Evolutionary conservation across 164 flowering plant genomes (phyloP).

Genomic region (Chimonanthus salicifolius): DNA sequence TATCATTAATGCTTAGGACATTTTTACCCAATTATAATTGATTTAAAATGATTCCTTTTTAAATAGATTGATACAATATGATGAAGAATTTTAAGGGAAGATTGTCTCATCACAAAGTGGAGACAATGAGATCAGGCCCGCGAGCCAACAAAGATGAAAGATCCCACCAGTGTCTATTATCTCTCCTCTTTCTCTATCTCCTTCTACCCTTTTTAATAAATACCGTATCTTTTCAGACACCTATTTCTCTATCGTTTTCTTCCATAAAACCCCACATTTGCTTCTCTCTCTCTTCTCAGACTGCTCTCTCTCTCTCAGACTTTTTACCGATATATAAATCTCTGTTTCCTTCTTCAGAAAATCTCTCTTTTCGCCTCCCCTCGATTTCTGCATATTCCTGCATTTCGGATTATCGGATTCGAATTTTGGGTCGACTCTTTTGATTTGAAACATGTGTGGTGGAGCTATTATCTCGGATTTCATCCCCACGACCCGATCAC

Average conservation of each 20-base stretch:
- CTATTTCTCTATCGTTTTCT: background rate
- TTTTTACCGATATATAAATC: no score
- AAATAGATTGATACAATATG: no score
- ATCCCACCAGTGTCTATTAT: background rate
- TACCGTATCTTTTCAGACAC: background rate
- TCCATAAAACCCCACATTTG: background rate
- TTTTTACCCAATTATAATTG: no score
- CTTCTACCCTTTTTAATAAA: background rate
- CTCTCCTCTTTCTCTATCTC: background rate
- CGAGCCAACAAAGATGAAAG: no score
- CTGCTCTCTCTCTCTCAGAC: background rate
- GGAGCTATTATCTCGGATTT: constrained; percentile 88
- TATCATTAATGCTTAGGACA: no score
- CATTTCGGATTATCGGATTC: background rate
- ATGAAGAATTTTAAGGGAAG: no score
- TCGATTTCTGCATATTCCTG: background rate
- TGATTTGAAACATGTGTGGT: constrained; percentile 62
- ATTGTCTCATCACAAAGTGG: no score
- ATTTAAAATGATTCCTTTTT: no score
- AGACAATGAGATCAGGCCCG: no score
- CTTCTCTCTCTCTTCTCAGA: background rate
- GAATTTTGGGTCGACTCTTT: background rate
- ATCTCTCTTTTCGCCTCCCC: background rate
- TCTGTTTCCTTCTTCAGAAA: background rate
- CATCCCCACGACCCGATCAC: constrained; percentile 39